These are phyloP conservation scores for Fonsecaea pedrosoi DNA, from an alignment of 2,329 filamentous ascomycete genomes.

Conservation along the genomic window DNA sequence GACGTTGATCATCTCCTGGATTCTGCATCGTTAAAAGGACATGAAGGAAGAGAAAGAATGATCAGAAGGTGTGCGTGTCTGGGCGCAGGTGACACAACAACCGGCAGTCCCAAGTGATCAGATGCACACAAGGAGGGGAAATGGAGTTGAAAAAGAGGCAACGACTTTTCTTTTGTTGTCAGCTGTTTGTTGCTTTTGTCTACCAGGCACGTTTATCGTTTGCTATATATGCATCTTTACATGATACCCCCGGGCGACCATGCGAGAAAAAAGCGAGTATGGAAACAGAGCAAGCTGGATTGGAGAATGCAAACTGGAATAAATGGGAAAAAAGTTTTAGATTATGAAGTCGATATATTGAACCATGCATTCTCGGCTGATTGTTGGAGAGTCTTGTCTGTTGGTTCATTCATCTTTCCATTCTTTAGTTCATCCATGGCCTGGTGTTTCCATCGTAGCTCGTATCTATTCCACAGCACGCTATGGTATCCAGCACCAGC, in stretches of 20 bases:
- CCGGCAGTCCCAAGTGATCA: neutral
- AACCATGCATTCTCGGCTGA: too few species aligned
- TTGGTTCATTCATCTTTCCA: too few species aligned
- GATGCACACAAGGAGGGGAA: neutral
- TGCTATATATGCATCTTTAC: neutral
- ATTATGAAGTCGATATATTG: neutral
- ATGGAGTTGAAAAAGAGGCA: neutral
- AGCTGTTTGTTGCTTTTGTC: neutral
- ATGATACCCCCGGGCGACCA: constrained; percentile 10
- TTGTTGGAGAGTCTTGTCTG: too few species aligned
- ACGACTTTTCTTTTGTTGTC: constrained; percentile 4
- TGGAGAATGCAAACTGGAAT: neutral
- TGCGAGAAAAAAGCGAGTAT: neutral
- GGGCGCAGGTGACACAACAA: neutral
- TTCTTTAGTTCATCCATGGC: too few species aligned
- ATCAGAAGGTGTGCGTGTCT: neutral
- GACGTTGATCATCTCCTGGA: neutral
- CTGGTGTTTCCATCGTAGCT: too few species aligned
- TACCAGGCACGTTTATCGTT: neutral
- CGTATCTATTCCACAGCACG: too few species aligned
- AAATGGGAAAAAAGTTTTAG: neutral
- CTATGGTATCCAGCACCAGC: too few species aligned
- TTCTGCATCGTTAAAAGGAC: neutral
- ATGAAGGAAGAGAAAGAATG: neutral
- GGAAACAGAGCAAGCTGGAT: neutral